Evolutionary conservation across 805 yeast genomes (phyloP).

Genomic region (Candida orba): DNA sequence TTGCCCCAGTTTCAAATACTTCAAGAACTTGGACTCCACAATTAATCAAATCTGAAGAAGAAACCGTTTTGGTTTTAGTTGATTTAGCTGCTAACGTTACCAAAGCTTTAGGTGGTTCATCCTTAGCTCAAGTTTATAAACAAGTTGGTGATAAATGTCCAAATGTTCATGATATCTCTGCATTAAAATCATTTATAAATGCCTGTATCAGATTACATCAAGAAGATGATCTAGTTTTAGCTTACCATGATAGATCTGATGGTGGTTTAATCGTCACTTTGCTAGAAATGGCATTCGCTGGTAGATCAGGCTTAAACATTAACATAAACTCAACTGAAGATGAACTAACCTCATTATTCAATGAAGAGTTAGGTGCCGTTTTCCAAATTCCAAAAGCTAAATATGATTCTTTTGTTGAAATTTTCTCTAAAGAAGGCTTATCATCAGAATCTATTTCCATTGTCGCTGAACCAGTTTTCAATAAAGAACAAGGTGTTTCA

Average conservation of each 20-base stretch:
- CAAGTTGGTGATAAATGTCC: conserved; percentile 83
- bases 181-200: conserved; percentile 63
- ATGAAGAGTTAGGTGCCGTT: conserved; percentile 93
- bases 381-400: conserved; percentile 69
- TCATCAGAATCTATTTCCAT: conserved; percentile 44
- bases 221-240: conserved; percentile 48
- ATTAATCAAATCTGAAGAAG: conserved; percentile 42
- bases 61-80: conserved; percentile 65
- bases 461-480: conserved; percentile 64
- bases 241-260: conserved; percentile 94
- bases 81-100: conserved; percentile 55
- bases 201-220: conserved; percentile 70
- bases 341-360: conserved; percentile 57
- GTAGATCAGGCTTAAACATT: conserved; percentile 75
- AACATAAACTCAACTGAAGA: conserved; percentile 33
- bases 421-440: conserved; percentile 56
- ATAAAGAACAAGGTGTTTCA: conserved; percentile 43
- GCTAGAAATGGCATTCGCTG: conserved; percentile 95
- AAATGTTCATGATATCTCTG: conserved; percentile 60
- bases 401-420: conserved; percentile 43
- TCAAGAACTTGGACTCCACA: conserved; percentile 94
- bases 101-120: conserved; percentile 83
- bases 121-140: conserved; percentile 87
- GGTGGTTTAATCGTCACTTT: conserved; percentile 89
- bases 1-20: conserved; percentile 79